Conservation (phyloP, 768 basidiomycete genomes). For the Amanita inopinata region DNA sequence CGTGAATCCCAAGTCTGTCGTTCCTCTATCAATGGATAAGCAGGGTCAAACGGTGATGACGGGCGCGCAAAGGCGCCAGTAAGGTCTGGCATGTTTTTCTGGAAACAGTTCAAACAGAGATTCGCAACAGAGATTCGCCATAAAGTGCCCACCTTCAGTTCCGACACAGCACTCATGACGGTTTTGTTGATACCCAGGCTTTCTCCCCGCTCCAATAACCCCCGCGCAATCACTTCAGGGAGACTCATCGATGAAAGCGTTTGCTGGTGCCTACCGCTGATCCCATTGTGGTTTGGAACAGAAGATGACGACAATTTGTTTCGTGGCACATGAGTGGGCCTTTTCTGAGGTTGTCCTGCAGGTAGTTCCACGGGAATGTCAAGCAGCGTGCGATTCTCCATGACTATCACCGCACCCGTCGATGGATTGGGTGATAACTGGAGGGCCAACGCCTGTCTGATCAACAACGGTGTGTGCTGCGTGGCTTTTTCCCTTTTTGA, state of each 20-base stretch:
- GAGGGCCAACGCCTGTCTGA: constrained; percentile 77
- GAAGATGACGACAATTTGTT: constrained; percentile 14
- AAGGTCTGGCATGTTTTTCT: constrained; percentile 87
- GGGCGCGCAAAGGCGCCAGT: constrained; percentile 56
- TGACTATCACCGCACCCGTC: constrained; percentile 65
- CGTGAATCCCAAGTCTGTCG: constrained; percentile 62
- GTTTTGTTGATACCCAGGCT: constrained; percentile 80
- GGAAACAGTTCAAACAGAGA: constrained; percentile 9
- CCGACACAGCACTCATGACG: constrained; percentile 70
- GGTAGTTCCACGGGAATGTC: constrained; percentile 64
- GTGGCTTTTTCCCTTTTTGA: constrained; percentile 28
- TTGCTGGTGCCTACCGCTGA: constrained; percentile 28
- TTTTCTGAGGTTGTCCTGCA: constrained; percentile 24
- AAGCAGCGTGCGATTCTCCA: constrained; percentile 76
- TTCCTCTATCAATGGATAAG: constrained; percentile 59
- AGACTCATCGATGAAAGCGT: constrained; percentile 39
- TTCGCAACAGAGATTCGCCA: neutral
- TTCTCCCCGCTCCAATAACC: constrained; percentile 67
- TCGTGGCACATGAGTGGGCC: constrained; percentile 5
- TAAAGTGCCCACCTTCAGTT: constrained; percentile 54
- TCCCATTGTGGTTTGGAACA: constrained; percentile 2
- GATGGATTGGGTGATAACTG: constrained; percentile 66
- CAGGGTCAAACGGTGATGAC: constrained; percentile 33
- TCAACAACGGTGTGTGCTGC: constrained; percentile 45
- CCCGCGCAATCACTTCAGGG: constrained; percentile 64